Conservation (phyloP, 225 moss, liverwort and hornwort species). For the Pseudoscleropodium purum region DNA sequence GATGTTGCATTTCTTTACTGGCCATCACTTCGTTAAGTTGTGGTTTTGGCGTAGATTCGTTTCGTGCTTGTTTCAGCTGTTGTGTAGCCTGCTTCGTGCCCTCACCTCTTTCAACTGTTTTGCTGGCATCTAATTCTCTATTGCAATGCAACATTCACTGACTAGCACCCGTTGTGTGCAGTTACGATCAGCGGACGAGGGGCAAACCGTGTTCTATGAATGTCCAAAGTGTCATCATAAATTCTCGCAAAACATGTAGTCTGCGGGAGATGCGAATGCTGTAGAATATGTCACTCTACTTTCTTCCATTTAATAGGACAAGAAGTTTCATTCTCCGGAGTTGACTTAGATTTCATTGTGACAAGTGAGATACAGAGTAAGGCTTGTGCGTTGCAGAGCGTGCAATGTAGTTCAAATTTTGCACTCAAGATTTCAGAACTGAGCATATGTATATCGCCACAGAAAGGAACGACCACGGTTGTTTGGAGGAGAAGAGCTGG, state of each 20-base stretch:
- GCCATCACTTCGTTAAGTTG: background rate
- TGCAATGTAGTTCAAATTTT: background rate
- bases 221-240: conserved; percentile 90
- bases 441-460: background rate
- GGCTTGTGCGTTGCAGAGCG: background rate
- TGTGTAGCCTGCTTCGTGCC: background rate
- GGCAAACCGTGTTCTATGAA: conserved; percentile 96
- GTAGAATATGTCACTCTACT: background rate
- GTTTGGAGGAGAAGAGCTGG: background rate
- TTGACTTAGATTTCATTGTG: background rate
- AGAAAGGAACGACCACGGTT: background rate
- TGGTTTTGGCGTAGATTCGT: background rate
- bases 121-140: background rate
- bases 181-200: conserved; percentile 96
- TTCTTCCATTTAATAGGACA: background rate
- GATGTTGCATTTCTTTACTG: background rate
- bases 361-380: background rate
- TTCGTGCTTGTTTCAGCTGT: background rate
- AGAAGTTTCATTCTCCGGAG: background rate
- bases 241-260: conserved; percentile 91
- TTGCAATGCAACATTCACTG: background rate
- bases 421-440: background rate
- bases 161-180: conserved; percentile 14
- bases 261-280: background rate
- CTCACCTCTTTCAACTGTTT: background rate